phyloP scores from a whole-genome alignment of 768 basidiomycete genomes.

The Serendipita sp. region DNA sequence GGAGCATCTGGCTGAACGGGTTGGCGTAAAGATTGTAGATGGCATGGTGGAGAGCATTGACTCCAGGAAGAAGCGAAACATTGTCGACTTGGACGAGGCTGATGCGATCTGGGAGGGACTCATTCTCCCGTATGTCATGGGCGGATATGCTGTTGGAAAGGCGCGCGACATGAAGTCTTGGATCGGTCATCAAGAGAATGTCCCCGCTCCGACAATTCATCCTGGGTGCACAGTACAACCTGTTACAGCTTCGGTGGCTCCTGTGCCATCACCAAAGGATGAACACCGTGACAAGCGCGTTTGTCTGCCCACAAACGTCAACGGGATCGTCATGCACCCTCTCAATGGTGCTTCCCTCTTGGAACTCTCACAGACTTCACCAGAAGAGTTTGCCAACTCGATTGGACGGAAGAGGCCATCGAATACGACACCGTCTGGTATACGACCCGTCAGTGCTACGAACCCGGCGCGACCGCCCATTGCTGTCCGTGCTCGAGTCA shows the following conservation, averaged over 20 bases:
- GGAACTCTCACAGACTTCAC: not conserved
- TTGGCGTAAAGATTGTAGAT: not conserved
- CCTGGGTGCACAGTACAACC: too few relatives aligned
- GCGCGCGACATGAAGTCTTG: not conserved
- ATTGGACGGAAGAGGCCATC: too few relatives aligned
- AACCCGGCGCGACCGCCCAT: not conserved
- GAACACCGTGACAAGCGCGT: not conserved
- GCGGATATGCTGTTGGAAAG: not conserved
- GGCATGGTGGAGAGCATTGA: not conserved
- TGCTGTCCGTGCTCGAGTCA: not conserved
- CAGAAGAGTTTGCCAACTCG: too few relatives aligned
- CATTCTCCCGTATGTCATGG: not conserved
- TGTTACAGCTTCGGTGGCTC: not conserved
- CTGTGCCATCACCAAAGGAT: not conserved
- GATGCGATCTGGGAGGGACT: not conserved
- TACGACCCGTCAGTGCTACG: not conserved
- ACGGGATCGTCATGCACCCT: not conserved
- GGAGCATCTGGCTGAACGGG: not conserved
- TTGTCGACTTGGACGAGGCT: not conserved
- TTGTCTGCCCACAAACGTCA: not conserved
- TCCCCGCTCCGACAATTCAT: not conserved
- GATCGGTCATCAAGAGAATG: not conserved
- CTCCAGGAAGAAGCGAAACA: not conserved
- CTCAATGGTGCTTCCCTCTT: not conserved
- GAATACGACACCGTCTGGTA: not conserved